These are phyloP conservation scores for Cucumis melo DNA, from an alignment of 306 rosid genomes.

Conservation along the genomic window DNA sequence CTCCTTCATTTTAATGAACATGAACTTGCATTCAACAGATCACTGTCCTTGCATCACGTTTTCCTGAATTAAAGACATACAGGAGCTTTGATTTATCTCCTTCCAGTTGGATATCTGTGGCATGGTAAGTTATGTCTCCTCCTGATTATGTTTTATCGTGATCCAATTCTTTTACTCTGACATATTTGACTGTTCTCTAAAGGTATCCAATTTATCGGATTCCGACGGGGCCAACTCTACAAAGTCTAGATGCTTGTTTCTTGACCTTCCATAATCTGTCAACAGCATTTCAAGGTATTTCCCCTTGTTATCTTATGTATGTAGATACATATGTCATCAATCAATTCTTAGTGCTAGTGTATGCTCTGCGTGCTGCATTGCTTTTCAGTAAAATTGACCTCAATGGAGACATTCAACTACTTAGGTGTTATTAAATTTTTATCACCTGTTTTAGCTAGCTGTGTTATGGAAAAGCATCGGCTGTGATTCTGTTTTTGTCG, in stretches of 20 bases:
- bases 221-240: slow-evolving; percentile 85
- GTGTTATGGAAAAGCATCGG: not conserved
- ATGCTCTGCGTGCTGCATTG: not conserved
- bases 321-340: not conserved
- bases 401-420: not conserved
- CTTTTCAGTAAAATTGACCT: not conserved
- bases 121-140: slow-evolving; percentile 41
- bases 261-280: slow-evolving; percentile 67
- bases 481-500: not conserved
- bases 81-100: slow-evolving; percentile 81
- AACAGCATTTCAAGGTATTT: slow-evolving; percentile 41
- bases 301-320: not conserved
- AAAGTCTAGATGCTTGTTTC: slow-evolving; percentile 80
- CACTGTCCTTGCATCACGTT: slow-evolving; percentile 47
- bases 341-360: not conserved
- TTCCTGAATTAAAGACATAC: slow-evolving; percentile 63
- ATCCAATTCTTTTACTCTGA: not conserved
- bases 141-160: not conserved
- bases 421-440: not conserved
- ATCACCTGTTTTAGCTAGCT: not conserved
- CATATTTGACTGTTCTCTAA: not conserved
- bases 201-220: slow-evolving; percentile 96
- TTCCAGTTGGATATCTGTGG: slow-evolving; percentile 83
- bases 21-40: slow-evolving; percentile 34
- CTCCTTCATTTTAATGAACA: slow-evolving; percentile 14